phyloP scores from a whole-genome alignment of 352 stramenopile genomes.

The Globisporangium mamillatum region DNA sequence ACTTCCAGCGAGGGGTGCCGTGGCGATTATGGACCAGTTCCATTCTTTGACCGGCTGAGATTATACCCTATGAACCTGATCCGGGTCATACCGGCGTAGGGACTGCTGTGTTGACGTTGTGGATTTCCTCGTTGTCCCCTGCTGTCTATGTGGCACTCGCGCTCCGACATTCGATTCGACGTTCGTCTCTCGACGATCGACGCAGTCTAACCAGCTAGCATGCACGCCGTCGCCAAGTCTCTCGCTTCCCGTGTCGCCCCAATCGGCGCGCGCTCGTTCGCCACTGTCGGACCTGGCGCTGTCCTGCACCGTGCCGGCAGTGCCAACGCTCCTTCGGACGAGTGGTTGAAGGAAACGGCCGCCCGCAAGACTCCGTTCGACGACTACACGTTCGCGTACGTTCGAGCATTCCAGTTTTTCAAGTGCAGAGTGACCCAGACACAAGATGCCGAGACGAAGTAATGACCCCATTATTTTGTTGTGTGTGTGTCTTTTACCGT shows the following conservation, averaged over 20 bases:
- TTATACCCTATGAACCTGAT: constrained; percentile 72
- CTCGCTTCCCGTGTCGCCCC: constrained; percentile 22
- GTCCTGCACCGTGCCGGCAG: constrained; percentile 41
- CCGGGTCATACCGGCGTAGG: constrained; percentile 61
- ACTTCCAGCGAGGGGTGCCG: constrained; percentile 56
- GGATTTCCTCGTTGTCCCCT: constrained; percentile 15
- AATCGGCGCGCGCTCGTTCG: constrained; percentile 28
- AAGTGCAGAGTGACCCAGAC: not conserved
- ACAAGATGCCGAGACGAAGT: not conserved
- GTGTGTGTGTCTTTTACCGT: constrained; percentile 13
- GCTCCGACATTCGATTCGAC: not conserved
- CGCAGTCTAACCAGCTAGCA: constrained; percentile 18
- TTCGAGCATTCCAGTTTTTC: constrained; percentile 3
- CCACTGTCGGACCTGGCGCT: constrained; percentile 46
- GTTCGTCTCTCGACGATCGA: not conserved
- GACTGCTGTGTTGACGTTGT: constrained; percentile 51
- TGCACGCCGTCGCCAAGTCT: constrained; percentile 40
- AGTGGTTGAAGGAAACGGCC: constrained; percentile 45
- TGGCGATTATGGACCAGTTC: constrained; percentile 44
- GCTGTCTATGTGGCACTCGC: constrained; percentile 3
- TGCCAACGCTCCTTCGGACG: constrained; percentile 38
- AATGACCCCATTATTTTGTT: constrained; percentile 10
- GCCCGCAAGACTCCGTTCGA: constrained; percentile 52
- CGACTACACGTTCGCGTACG: constrained; percentile 58
- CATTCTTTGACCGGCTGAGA: constrained; percentile 54